These are phyloP conservation scores for Thielaviopsis populi DNA, from an alignment of 2,329 filamentous ascomycete genomes.

Conservation along the genomic window DNA sequence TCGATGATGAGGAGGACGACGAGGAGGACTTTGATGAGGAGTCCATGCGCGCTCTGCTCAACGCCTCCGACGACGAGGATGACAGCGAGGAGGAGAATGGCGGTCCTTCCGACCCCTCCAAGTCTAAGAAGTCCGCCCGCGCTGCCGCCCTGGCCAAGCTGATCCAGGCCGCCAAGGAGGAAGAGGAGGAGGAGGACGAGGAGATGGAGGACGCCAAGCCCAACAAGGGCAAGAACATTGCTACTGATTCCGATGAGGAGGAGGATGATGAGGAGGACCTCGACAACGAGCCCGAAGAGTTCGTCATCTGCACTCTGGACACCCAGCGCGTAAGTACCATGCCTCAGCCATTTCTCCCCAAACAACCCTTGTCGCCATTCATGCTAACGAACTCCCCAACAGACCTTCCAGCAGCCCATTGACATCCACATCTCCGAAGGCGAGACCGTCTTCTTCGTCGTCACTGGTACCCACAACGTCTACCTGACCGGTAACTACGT, in stretches of 20 bases:
- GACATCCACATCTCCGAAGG: constrained; percentile 82
- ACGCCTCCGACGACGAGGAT: constrained; percentile 40
- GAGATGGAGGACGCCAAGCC: constrained; percentile 51
- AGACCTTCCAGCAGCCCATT: constrained; percentile 91
- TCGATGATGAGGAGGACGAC: constrained; percentile 37
- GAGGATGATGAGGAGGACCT: constrained; percentile 40
- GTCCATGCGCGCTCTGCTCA: constrained; percentile 42
- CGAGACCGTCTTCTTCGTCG: constrained; percentile 85
- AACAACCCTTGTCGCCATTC: not conserved
- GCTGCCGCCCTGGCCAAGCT: constrained; percentile 65
- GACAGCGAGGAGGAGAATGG: constrained; percentile 59
- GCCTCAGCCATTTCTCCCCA: too few species aligned
- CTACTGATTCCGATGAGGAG: constrained; percentile 43
- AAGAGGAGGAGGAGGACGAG: constrained; percentile 43
- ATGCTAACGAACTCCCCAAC: constrained; percentile 15
- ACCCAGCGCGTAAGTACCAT: constrained; percentile 59
- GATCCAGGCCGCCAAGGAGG: constrained; percentile 39
- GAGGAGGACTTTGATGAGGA: constrained; percentile 55
- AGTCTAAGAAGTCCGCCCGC: constrained; percentile 56
- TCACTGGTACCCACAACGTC: constrained; percentile 76
- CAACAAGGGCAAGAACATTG: constrained; percentile 60
- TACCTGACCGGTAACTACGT: constrained; percentile 96
- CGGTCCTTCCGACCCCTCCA: constrained; percentile 79
- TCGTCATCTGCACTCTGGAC: constrained; percentile 90
- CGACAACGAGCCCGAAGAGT: constrained; percentile 63